Percentiles rank a stretch among this genome's conserved stretches.
phyloP scores from a whole-genome alignment of 2,329 filamentous ascomycete species.

The Arachnomyces sp. region DNA sequence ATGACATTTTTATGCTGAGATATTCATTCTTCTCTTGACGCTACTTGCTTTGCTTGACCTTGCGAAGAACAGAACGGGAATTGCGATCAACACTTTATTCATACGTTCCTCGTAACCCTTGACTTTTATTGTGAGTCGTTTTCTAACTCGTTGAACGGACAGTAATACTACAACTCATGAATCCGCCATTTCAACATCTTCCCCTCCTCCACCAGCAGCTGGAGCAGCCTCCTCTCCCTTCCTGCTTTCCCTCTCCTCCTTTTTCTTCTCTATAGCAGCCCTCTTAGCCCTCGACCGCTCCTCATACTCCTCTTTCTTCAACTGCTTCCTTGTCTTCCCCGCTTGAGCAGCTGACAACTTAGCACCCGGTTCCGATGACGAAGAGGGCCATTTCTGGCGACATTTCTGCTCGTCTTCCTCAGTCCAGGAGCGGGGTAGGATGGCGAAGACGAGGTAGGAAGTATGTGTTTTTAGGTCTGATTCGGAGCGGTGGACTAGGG shows the following conservation, averaged over 20 bases:
- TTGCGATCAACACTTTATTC: too few species aligned
- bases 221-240: not conserved
- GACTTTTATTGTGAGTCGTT: too few species aligned
- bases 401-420: conserved; percentile 69
- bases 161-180: too few species aligned
- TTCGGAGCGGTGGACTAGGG: conserved; percentile 71
- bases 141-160: too few species aligned
- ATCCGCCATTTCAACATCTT: not conserved
- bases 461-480: conserved; percentile 91
- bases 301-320: conserved; percentile 39
- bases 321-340: conserved; percentile 31
- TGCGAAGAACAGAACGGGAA: too few species aligned
- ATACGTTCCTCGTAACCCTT: too few species aligned
- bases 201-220: not conserved
- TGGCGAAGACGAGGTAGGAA: conserved; percentile 89
- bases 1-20: too few species aligned
- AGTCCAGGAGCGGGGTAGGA: conserved; percentile 78
- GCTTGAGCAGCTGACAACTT: conserved; percentile 3
- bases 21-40: too few species aligned
- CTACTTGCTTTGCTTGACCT: too few species aligned
- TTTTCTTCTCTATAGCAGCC: conserved; percentile 5
- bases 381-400: conserved; percentile 54
- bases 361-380: too few species aligned
- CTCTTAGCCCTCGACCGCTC: conserved; percentile 23
- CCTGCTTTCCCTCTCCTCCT: not conserved